Conservation (phyloP, 1,139 yeast genomes). For the Yamadazyma songkhlaensis region DNA sequence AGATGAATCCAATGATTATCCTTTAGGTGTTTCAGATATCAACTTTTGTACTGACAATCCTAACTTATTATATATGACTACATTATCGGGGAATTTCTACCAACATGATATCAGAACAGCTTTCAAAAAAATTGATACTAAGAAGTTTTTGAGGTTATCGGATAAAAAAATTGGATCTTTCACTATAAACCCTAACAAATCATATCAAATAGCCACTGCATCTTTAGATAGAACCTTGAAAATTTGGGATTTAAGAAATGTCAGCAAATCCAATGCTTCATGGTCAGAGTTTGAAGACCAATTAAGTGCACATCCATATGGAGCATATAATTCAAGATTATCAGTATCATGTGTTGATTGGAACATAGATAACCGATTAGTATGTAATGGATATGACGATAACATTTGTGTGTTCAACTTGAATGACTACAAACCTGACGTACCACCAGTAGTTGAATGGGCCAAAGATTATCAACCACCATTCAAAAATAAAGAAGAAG, state of each 20-base stretch:
- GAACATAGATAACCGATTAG: slow-evolving; percentile 72
- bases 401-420: slow-evolving; percentile 57
- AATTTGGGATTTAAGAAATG: slow-evolving; percentile 79
- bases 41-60: slow-evolving; percentile 43
- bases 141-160: slow-evolving; percentile 56
- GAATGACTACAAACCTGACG: slow-evolving; percentile 12
- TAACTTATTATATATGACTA: slow-evolving; percentile 65
- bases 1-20: slow-evolving; percentile 30
- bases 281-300: slow-evolving; percentile 39
- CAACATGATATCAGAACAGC: slow-evolving; percentile 62
- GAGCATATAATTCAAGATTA: slow-evolving; percentile 67
- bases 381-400: slow-evolving; percentile 93
- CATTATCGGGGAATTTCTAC: slow-evolving; percentile 76
- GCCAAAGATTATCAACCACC: slow-evolving; percentile 17
- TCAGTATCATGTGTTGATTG: slow-evolving; percentile 87
- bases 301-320: slow-evolving; percentile 52
- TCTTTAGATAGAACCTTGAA: slow-evolving; percentile 82
- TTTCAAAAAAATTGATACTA: slow-evolving; percentile 26
- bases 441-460: slow-evolving; percentile 28
- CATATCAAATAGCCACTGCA: slow-evolving; percentile 73
- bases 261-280: slow-evolving; percentile 32
- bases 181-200: slow-evolving; percentile 62
- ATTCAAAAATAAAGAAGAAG: slow-evolving; percentile 13
- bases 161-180: slow-evolving; percentile 93
- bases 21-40: slow-evolving; percentile 63